Conservation (phyloP, 257 asterid species). For the Penstemon barbatus region DNA sequence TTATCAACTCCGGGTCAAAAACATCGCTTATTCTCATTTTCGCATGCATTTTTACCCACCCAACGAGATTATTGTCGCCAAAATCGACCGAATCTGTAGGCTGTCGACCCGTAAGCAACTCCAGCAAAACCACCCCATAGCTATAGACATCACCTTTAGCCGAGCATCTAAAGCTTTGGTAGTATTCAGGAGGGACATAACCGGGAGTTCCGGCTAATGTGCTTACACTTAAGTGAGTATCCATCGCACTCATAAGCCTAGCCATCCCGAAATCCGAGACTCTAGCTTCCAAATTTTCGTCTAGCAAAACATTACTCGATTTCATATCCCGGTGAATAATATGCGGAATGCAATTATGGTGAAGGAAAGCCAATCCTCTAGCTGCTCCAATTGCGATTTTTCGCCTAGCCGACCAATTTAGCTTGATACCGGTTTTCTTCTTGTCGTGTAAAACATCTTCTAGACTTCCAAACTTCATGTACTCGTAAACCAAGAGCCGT, state of each 20-base stretch:
- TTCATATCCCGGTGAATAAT: conserved; percentile 95
- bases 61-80: conserved; percentile 91
- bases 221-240: conserved; percentile 90
- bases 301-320: conserved; percentile 88
- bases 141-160: conserved; percentile 92
- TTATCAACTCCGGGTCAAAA: conserved; percentile 59
- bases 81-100: conserved; percentile 90
- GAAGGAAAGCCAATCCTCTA: conserved; percentile 84
- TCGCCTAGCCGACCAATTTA: conserved; percentile 75
- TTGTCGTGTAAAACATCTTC: conserved; percentile 81
- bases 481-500: conserved; percentile 84
- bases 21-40: conserved; percentile 65
- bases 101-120: conserved; percentile 79
- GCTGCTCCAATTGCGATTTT: conserved; percentile 90
- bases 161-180: conserved; percentile 86
- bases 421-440: conserved; percentile 60
- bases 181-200: conserved; percentile 93
- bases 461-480: conserved; percentile 86
- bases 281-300: conserved; percentile 78
- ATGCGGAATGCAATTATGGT: conserved; percentile 86
- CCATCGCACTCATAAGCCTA: conserved; percentile 77
- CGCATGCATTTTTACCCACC: conserved; percentile 85
- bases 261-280: conserved; percentile 99
- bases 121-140: conserved; percentile 86
- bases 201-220: conserved; percentile 96